Base-by-base conservation (phyloP, 164 flowering plant species). In the Paratinospora sagittata region DNA sequence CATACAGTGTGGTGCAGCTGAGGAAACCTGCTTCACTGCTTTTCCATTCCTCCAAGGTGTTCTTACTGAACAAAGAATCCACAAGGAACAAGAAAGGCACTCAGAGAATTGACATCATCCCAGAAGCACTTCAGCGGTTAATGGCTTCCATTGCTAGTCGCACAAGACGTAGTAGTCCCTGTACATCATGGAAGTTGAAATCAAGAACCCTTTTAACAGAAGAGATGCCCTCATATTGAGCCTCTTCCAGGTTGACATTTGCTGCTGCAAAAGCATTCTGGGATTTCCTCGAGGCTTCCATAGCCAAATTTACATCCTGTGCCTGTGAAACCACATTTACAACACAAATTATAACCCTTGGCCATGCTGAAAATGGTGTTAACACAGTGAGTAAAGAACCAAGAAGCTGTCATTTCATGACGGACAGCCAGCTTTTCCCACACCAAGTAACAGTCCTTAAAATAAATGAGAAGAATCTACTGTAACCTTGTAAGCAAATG, bases 171-270 rank as follows among this genome's bases (percentile, higher is more conserved):
- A 87, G 58, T 7, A 93, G 73, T 65, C 80, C 86, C n/a, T 82
- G 88, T 16, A 91, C 82, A 71, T 93, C 92, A 63, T 93, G 97
- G 81, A 86, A 90, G 82, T 83, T 85, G 80, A 85, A 90, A 77
- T 93, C 91, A 70, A 91, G 72, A 17, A 82, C 98, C 71, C 76
- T 86, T 72, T 78, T 87, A 47, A 89, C 81, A 67, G 84, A 78
- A 68, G 75, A 19, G 55, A 87, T 78, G 37, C 74, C 82, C 45
- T 88, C 82, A 63, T 74, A 70, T 41, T 72, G 80, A 69, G 81
- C 63, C 64, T 76, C 86, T 75, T 71, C 79, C 39, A 77, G 45
- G 68, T 63, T 73, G 65, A 36, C 70, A 72, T 71, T 84, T 66
- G 90, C 94, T 60, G 87, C 88, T 66, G 80, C 76, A 80, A 86